Evolutionary conservation across 2,329 filamentous ascomycete genomes (phyloP).

Genomic region (Fusarium pilosicola): DNA sequence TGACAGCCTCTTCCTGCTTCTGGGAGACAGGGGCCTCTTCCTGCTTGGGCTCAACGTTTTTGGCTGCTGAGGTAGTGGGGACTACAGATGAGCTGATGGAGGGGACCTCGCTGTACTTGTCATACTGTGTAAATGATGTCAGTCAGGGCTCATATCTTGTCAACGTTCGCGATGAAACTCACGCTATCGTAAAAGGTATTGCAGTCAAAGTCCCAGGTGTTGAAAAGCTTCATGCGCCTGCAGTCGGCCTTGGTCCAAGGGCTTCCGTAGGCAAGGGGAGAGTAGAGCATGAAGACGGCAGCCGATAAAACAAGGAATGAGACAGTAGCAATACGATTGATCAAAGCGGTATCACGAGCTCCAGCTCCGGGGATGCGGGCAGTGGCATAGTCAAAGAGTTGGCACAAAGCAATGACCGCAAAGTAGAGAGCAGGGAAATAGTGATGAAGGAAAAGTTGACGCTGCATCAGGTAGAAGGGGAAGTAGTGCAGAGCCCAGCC

Average conservation of each 20-base stretch:
- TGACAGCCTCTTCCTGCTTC: conserved; percentile 47
- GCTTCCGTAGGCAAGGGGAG: conserved; percentile 92
- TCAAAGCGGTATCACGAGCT: conserved; percentile 70
- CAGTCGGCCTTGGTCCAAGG: conserved; percentile 92
- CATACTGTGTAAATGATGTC: conserved; percentile 56
- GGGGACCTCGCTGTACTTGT: conserved; percentile 53
- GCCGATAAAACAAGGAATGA: conserved; percentile 79
- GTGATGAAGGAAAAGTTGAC: conserved; percentile 97
- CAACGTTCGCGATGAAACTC: conserved; percentile 59
- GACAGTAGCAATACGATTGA: conserved; percentile 80
- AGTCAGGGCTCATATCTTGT: conserved; percentile 8
- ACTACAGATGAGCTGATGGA: conserved; percentile 44
- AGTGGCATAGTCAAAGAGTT: conserved; percentile 86
- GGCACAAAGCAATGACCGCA: conserved; percentile 86
- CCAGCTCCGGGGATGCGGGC: conserved; percentile 76
- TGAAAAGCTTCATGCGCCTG: conserved; percentile 85
- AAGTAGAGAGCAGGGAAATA: conserved; percentile 99
- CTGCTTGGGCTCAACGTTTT: conserved; percentile 39
- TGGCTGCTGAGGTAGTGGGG: conserved; percentile 41
- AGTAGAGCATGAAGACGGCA: conserved; percentile 82
- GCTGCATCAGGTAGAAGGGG: conserved; percentile 97
- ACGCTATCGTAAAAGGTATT: conserved; percentile 89
- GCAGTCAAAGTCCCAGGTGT: conserved; percentile 97
- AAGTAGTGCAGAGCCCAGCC: conserved; percentile 99
- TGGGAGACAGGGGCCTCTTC: conserved; percentile 40